Conservation (phyloP, 441 rosid species). For the Euphorbia schlechtendalii region DNA sequence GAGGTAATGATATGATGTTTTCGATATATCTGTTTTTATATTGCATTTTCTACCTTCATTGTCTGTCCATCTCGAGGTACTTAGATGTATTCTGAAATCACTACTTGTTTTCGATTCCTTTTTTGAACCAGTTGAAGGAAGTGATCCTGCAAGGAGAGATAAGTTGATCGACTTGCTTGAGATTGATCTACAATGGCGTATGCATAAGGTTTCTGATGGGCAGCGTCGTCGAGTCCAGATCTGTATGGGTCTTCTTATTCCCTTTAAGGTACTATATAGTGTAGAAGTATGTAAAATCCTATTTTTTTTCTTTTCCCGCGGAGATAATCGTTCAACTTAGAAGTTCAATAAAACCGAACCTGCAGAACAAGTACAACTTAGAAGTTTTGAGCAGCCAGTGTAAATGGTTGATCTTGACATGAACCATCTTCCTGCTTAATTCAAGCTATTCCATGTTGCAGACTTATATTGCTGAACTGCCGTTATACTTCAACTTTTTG, state of each 20-base stretch:
- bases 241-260: slow-evolving; percentile 93
- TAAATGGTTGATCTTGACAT: background rate
- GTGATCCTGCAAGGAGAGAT: slow-evolving; percentile 71
- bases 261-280: slow-evolving; percentile 58
- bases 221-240: slow-evolving; percentile 96
- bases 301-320: background rate
- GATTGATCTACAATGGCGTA: slow-evolving; percentile 82
- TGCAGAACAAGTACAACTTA: background rate
- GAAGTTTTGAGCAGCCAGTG: background rate
- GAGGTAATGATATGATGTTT: slow-evolving; percentile 38
- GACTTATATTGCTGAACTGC: background rate
- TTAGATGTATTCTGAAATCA: slow-evolving; percentile 2
- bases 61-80: too few species aligned
- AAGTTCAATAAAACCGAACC: background rate
- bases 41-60: background rate
- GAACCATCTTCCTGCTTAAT: background rate
- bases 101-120: background rate
- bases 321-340: too few species aligned
- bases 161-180: slow-evolving; percentile 78
- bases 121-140: slow-evolving; percentile 52
- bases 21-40: background rate
- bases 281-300: slow-evolving; percentile 3
- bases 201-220: slow-evolving; percentile 96
- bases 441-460: background rate
- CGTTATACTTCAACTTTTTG: background rate